Percentiles rank a stretch among this genome's conserved stretches.
phyloP scores from a whole-genome alignment of 2,329 filamentous ascomycete species.

The Grosmannia penicillata region DNA sequence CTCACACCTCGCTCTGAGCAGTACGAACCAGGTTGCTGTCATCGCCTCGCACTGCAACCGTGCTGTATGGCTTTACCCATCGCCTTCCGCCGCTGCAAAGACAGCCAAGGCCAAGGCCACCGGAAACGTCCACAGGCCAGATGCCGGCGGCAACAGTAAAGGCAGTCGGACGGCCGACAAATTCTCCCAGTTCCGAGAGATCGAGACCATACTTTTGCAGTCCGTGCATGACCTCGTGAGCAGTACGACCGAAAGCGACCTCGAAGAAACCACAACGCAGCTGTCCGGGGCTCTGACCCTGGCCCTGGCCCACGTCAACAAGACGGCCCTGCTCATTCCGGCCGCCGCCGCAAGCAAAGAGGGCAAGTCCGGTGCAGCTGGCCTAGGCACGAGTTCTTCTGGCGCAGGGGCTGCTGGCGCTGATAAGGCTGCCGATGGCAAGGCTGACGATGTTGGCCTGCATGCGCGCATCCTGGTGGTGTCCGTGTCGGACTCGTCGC shows the following conservation, averaged over 20 bases:
- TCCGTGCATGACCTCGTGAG: constrained; percentile 62
- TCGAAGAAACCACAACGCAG: constrained; percentile 67
- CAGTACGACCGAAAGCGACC: constrained; percentile 47
- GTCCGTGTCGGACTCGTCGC: constrained; percentile 71
- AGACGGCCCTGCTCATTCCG: constrained; percentile 29
- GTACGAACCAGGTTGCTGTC: constrained; percentile 82
- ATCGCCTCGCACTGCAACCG: constrained; percentile 80
- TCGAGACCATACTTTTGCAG: constrained; percentile 65
- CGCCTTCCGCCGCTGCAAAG: constrained; percentile 19
- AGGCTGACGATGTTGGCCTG: constrained; percentile 30
- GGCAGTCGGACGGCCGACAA: constrained; percentile 55
- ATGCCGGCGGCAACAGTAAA: constrained; percentile 9
- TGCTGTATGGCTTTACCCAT: constrained; percentile 80
- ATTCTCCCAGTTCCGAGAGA: constrained; percentile 77
- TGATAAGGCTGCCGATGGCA: constrained; percentile 16
- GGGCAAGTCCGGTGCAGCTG: no score
- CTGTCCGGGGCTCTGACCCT: constrained; percentile 84
- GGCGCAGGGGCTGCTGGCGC: not conserved
- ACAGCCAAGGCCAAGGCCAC: constrained; percentile 20
- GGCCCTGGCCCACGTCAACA: constrained; percentile 82
- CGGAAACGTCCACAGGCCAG: constrained; percentile 7
- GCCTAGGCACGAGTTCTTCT: no score
- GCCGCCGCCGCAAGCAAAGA: constrained; percentile 3
- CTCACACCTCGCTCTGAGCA: constrained; percentile 86
- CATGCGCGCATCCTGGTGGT: constrained; percentile 78